Percentiles rank a stretch among this genome's conserved stretches.
These are phyloP conservation scores for Centrapalus pauciflorus DNA, from an alignment of 129 eudicot species.

Conservation along the genomic window DNA sequence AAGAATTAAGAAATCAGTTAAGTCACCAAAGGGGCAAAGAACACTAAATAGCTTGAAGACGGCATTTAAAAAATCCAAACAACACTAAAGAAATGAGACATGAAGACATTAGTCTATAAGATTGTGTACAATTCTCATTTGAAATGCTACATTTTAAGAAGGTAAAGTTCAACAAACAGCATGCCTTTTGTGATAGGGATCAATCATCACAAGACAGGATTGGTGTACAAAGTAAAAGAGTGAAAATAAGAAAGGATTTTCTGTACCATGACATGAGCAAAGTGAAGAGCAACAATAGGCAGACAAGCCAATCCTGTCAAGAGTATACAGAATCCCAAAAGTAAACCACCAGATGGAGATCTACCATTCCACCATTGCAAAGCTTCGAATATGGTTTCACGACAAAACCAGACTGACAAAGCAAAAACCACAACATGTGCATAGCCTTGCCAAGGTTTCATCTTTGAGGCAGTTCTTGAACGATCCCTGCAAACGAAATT, in stretches of 20 bases:
- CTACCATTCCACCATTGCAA: constrained; percentile 99
- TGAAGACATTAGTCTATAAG: not conserved
- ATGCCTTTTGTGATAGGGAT: not conserved
- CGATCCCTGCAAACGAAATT: constrained; percentile 57
- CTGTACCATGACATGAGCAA: constrained; percentile 88
- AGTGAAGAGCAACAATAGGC: constrained; percentile 96
- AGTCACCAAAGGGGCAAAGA: not conserved
- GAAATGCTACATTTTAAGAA: not conserved
- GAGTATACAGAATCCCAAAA: constrained; percentile 87
- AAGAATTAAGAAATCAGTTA: not conserved
- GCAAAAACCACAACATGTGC: constrained; percentile 78
- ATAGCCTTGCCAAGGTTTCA: constrained; percentile 98
- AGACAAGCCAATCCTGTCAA: constrained; percentile 75
- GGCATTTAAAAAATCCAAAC: too few relatives aligned
- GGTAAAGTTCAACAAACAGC: not conserved
- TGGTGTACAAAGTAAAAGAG: constrained; percentile 3
- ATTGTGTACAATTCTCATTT: not conserved
- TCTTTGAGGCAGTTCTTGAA: constrained; percentile 80
- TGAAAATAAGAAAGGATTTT: not conserved
- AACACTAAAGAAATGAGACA: too few relatives aligned
- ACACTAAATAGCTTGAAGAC: not conserved
- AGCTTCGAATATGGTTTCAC: constrained; percentile 95
- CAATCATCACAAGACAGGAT: not conserved
- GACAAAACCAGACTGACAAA: constrained; percentile 94
- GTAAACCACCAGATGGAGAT: constrained; percentile 89